These are phyloP conservation scores for Forsythia viridissima DNA, from an alignment of 257 asterid genomes.

Conservation along the genomic window DNA sequence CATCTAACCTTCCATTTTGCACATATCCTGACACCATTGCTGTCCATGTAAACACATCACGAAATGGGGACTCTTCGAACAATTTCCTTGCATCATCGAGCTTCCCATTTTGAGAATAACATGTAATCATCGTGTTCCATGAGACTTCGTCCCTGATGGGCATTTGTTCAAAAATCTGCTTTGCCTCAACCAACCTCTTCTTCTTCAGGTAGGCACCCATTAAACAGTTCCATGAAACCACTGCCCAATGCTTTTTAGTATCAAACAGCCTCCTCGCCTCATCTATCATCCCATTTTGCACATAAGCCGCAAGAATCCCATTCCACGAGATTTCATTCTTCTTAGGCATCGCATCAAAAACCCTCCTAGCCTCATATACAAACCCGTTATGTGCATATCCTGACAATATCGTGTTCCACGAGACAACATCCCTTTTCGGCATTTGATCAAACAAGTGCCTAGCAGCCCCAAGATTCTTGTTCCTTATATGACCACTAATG, in stretches of 20 bases:
- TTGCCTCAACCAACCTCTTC: slow-evolving; percentile 73
- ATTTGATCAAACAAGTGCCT: slow-evolving; percentile 69
- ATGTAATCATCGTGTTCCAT: slow-evolving; percentile 84
- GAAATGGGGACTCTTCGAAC: slow-evolving; percentile 66
- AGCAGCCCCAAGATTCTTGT: slow-evolving; percentile 65
- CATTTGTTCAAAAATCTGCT: slow-evolving; percentile 63
- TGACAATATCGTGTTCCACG: slow-evolving; percentile 87
- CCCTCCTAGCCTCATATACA: slow-evolving; percentile 72
- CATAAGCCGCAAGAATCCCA: slow-evolving; percentile 81
- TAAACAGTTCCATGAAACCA: slow-evolving; percentile 97
- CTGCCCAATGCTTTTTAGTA: slow-evolving; percentile 62
- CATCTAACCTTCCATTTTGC: slow-evolving; percentile 73
- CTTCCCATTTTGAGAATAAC: slow-evolving; percentile 75
- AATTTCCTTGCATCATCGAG: slow-evolving; percentile 67
- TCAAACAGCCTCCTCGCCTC: slow-evolving; percentile 80
- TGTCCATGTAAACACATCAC: slow-evolving; percentile 87
- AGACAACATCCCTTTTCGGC: slow-evolving; percentile 77
- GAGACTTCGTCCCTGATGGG: slow-evolving; percentile 78
- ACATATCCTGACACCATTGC: slow-evolving; percentile 85
- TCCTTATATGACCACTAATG: slow-evolving; percentile 67
- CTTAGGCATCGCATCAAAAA: slow-evolving; percentile 69
- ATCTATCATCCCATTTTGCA: slow-evolving; percentile 80
- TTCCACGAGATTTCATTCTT: slow-evolving; percentile 95
- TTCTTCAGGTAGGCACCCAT: slow-evolving; percentile 90
- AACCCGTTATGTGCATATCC: slow-evolving; percentile 86